Evolutionary conservation across 495 filamentous ascomycete genomes (phyloP).

Genomic region (Annulohypoxylon moriforme): DNA sequence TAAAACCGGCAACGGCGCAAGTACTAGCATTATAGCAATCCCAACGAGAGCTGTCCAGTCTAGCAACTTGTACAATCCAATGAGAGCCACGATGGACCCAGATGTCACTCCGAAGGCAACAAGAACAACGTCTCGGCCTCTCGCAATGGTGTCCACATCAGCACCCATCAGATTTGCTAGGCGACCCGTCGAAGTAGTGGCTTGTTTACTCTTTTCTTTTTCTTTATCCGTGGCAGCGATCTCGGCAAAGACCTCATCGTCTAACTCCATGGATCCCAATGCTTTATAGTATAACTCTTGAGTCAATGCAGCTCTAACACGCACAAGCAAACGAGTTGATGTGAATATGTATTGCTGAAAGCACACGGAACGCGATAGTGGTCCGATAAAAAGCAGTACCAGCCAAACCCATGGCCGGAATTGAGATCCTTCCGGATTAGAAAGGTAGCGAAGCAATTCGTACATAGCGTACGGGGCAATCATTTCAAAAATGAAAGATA

Average conservation of each 20-base stretch:
- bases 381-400: constrained; percentile 58
- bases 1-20: constrained; percentile 54
- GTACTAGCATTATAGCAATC: constrained; percentile 50
- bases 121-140: constrained; percentile 56
- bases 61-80: constrained; percentile 58
- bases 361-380: constrained; percentile 53
- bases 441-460: constrained; percentile 56
- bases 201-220: constrained; percentile 45
- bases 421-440: constrained; percentile 47
- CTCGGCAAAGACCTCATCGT: constrained; percentile 53
- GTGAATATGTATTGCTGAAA: constrained; percentile 64
- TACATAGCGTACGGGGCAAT: constrained; percentile 60
- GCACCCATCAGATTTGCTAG: constrained; percentile 64
- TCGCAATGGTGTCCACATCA: constrained; percentile 59
- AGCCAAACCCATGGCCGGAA: constrained; percentile 60
- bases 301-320: constrained; percentile 59
- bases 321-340: constrained; percentile 58
- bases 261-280: constrained; percentile 58
- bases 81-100: constrained; percentile 50
- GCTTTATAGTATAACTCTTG: constrained; percentile 64
- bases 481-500: constrained; percentile 53
- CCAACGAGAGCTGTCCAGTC: constrained; percentile 62
- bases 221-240: constrained; percentile 43
- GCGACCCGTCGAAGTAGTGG: constrained; percentile 57
- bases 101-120: constrained; percentile 51